Percentiles rank a stretch among this genome's conserved stretches.
Evolutionary conservation across 805 yeast species (phyloP).

Genomic region (Yarrowia sp.): DNA sequence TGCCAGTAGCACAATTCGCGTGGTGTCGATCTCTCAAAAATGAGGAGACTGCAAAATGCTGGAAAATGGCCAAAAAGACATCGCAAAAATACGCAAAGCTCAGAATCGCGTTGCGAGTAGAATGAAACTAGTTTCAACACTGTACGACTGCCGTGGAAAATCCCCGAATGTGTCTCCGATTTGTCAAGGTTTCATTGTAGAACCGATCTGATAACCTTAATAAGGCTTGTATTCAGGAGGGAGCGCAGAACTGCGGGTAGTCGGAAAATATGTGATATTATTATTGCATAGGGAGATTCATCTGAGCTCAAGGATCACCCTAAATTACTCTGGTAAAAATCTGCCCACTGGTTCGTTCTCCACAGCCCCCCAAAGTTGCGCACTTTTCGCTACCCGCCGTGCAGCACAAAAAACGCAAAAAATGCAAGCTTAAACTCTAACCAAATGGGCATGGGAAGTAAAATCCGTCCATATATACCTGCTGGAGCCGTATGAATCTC

Average conservation of each 20-base stretch:
- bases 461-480: neutral
- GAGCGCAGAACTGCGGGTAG: no score
- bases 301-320: neutral
- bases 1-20: slow-evolving; percentile 12
- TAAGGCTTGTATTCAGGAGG: neutral
- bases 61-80: neutral
- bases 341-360: neutral
- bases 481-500: neutral
- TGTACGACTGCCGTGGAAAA: neutral
- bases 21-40: neutral
- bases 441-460: neutral
- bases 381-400: slow-evolving; percentile 25
- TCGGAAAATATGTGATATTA: no score
- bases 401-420: slow-evolving; percentile 16
- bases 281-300: neutral
- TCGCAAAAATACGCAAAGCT: neutral
- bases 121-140: neutral
- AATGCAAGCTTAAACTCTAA: neutral
- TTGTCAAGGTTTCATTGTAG: neutral
- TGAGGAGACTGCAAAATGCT: neutral
- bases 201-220: neutral
- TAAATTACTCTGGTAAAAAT: neutral
- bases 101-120: neutral
- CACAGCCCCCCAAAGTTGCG: neutral
- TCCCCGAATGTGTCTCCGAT: neutral